Conservation (phyloP, 148 eudicot genomes). For the Rhododendron kiyosumense region DNA sequence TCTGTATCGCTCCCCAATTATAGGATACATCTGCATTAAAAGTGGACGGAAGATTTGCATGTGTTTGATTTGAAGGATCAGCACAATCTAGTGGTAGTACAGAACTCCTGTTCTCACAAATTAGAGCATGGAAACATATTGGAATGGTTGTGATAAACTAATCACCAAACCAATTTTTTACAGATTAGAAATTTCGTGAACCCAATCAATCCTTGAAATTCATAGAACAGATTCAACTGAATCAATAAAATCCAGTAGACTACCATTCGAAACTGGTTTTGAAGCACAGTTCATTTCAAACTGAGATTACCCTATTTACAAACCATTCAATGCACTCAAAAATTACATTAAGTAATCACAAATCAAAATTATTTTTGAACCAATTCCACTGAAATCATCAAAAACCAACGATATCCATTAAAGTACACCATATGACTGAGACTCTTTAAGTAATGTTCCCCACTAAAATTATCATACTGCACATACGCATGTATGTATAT, state of each 20-base stretch:
- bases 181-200: not conserved
- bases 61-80: not conserved
- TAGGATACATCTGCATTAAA: constrained; percentile 52
- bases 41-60: not conserved
- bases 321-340: not conserved
- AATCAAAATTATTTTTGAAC: not conserved
- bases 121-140: not conserved
- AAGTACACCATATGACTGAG: not conserved
- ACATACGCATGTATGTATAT: not conserved
- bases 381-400: not conserved
- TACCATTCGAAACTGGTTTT: not conserved
- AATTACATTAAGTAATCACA: not conserved
- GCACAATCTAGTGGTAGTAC: not conserved
- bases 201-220: not conserved
- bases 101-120: not conserved
- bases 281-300: not conserved
- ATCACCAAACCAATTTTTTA: not conserved
- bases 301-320: not conserved
- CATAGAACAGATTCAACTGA: not conserved
- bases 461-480: not conserved
- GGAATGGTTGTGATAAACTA: not conserved
- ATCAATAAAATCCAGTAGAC: not conserved
- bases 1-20: constrained; percentile 56
- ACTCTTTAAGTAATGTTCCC: not conserved
- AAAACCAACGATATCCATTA: not conserved